A percentile compares a stretch with the other conserved stretches of the same genome.
These are phyloP conservation scores for Drechslerella dactyloides DNA, from an alignment of 2,329 filamentous ascomycete species.

Conservation along the genomic window DNA sequence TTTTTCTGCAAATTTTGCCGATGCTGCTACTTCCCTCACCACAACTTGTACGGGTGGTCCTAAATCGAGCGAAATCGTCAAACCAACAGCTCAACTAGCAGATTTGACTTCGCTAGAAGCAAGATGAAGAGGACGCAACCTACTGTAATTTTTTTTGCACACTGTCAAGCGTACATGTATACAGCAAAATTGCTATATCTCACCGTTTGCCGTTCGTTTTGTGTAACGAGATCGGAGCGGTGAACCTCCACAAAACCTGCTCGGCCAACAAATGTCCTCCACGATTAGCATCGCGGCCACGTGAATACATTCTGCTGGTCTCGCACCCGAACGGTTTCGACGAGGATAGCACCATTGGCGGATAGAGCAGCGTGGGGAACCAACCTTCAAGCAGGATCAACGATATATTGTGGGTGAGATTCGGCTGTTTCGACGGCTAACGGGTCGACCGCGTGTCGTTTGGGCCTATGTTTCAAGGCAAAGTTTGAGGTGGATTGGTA, in stretches of 20 bases:
- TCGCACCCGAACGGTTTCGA: constrained; percentile 19
- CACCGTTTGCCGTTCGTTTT: background rate
- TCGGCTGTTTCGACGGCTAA: constrained; percentile 10
- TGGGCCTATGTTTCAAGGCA: constrained; percentile 29
- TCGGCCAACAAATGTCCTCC: constrained; percentile 3
- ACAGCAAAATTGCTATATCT: too few relatives aligned
- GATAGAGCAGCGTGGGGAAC: constrained; percentile 51
- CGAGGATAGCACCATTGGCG: constrained; percentile 26
- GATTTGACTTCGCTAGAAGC: too few relatives aligned
- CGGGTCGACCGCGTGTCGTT: constrained; percentile 2
- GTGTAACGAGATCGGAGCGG: background rate
- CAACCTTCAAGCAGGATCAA: constrained; percentile 17
- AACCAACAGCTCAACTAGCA: too few relatives aligned
- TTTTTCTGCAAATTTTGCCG: too few relatives aligned
- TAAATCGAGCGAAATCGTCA: too few relatives aligned
- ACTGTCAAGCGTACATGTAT: too few relatives aligned
- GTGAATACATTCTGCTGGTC: constrained; percentile 8
- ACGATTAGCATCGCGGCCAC: constrained; percentile 1
- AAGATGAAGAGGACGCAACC: too few relatives aligned
- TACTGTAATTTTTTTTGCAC: constrained; percentile 8
- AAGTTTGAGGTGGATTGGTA: constrained; percentile 32
- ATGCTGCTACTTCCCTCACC: too few relatives aligned
- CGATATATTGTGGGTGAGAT: constrained; percentile 4
- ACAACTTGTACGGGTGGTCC: too few relatives aligned
- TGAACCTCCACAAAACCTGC: background rate